Evolutionary conservation across 148 eudicot species (phyloP).

Genomic region (Cornus florida): DNA sequence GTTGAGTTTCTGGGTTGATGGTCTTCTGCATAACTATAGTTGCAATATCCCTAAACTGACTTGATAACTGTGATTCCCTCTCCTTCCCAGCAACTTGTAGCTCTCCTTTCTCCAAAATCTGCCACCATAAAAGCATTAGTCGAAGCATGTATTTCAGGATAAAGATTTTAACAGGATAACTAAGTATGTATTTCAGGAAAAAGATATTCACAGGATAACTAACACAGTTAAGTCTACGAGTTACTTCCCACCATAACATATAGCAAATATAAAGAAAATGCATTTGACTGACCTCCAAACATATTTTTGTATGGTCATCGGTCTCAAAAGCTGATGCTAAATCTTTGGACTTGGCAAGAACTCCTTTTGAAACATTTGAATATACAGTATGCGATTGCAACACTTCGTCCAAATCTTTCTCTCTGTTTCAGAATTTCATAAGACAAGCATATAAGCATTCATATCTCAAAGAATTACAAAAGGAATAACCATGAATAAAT

Average conservation of each 20-base stretch:
- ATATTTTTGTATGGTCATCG: slow-evolving; percentile 84
- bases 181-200: background rate
- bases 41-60: slow-evolving; percentile 95
- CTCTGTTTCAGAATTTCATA: slow-evolving; percentile 36
- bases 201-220: background rate
- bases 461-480: background rate
- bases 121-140: slow-evolving; percentile 8
- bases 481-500: too few species aligned
- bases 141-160: background rate
- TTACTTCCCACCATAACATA: background rate
- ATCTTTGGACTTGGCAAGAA: slow-evolving; percentile 88
- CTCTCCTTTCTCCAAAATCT: slow-evolving; percentile 99
- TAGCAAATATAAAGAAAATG: background rate
- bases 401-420: slow-evolving; percentile 97
- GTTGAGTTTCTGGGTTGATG: slow-evolving; percentile 79
- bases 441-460: background rate
- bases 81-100: slow-evolving; percentile 99
- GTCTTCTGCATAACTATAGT: slow-evolving; percentile 98
- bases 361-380: slow-evolving; percentile 88
- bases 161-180: background rate
- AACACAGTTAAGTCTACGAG: background rate
- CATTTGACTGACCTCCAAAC: slow-evolving; percentile 63
- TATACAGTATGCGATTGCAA: slow-evolving; percentile 95
- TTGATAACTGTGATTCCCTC: slow-evolving; percentile 93
- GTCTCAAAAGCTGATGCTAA: slow-evolving; percentile 75